A percentile compares a stretch with the other conserved stretches of the same genome.
Evolutionary conservation across 305 asterid species (phyloP).

Genomic region (Fraxinus paxiana): DNA sequence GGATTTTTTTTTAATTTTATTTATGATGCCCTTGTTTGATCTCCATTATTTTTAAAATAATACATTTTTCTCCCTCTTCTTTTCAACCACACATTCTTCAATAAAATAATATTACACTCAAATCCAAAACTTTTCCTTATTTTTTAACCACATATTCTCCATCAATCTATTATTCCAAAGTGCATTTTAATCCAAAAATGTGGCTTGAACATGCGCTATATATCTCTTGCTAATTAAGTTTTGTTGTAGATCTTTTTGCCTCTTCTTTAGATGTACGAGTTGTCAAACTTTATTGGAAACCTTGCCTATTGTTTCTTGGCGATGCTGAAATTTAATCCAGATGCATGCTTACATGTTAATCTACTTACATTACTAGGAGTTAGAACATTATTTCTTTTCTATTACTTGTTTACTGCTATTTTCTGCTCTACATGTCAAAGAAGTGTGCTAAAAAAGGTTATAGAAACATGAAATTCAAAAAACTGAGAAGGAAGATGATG

Average conservation of each 20-base stretch:
- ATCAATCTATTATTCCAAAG: neutral
- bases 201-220: neutral
- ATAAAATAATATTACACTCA: too few relatives aligned
- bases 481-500: neutral
- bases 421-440: neutral
- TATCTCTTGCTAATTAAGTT: neutral
- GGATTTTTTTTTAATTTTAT: neutral
- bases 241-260: neutral
- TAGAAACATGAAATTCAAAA: neutral
- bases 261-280: neutral
- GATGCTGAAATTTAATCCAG: neutral
- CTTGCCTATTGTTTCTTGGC: neutral
- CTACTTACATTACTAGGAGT: neutral
- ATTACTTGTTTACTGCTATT: neutral
- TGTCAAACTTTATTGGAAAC: neutral
- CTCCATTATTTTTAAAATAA: neutral
- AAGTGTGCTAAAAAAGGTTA: constrained; percentile 16
- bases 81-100: too few relatives aligned
- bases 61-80: too few relatives aligned
- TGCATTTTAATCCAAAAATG: neutral
- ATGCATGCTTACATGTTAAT: neutral
- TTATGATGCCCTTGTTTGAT: neutral
- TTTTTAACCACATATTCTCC: too few relatives aligned
- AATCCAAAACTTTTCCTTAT: too few relatives aligned
- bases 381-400: neutral